A percentile compares a stretch with the other conserved stretches of the same genome.
Conservation (phyloP, 2,329 filamentous ascomycete species). For the Colletotrichum somersetense region DNA sequence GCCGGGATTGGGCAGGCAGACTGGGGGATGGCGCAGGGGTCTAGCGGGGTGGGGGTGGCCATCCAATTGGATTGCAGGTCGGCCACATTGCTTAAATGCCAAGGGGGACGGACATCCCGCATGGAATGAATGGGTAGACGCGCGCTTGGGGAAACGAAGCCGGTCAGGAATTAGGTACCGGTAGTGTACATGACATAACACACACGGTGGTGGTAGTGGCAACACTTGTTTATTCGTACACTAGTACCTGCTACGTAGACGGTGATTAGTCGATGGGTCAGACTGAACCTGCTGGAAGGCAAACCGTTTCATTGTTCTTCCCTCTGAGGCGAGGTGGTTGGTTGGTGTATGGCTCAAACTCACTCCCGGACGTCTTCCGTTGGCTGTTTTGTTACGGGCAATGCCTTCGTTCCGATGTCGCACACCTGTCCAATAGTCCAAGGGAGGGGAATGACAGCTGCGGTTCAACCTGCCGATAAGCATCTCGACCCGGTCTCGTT, state of each 20-base stretch:
- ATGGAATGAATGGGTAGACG: slow-evolving; percentile 30
- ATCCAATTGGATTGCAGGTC: slow-evolving; percentile 29
- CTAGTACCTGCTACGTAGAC: background rate
- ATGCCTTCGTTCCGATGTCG: slow-evolving; percentile 1
- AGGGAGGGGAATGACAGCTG: background rate
- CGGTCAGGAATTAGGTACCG: background rate
- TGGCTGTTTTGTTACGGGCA: slow-evolving; percentile 25
- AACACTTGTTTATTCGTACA: background rate
- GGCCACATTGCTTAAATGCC: background rate
- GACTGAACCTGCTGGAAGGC: background rate
- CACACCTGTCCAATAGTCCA: slow-evolving; percentile 12
- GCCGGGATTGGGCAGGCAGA: slow-evolving; percentile 31
- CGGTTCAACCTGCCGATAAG: slow-evolving; percentile 9
- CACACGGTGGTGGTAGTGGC: background rate
- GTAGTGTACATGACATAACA: background rate
- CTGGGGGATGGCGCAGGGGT: slow-evolving; percentile 24
- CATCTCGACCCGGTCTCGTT: slow-evolving; percentile 7
- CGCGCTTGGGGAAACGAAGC: slow-evolving; percentile 40
- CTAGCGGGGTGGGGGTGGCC: background rate
- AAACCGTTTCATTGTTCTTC: background rate
- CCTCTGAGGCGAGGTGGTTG: background rate
- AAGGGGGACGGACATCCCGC: background rate
- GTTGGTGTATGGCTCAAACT: background rate
- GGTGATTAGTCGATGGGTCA: slow-evolving; percentile 2
- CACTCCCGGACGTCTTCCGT: slow-evolving; percentile 23